Conservation (phyloP, 2,329 filamentous ascomycete genomes). For the Cryoendolithus antarcticus region DNA sequence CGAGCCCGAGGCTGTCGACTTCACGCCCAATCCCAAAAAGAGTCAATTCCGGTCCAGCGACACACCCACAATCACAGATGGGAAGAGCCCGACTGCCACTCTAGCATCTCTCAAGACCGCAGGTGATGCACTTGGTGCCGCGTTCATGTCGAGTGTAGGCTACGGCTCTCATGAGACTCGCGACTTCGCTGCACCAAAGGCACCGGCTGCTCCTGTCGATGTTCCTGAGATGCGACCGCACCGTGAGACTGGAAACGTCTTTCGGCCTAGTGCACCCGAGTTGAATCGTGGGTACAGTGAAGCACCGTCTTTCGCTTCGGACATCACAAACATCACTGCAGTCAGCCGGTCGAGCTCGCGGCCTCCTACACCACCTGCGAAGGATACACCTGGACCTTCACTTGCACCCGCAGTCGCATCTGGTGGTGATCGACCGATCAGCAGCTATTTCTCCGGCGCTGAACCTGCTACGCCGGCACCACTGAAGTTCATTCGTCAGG, state of each 20-base stretch:
- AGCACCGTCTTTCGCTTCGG: constrained; percentile 4
- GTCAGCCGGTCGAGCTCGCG: constrained; percentile 8
- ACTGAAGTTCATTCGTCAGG: neutral
- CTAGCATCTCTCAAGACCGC: constrained; percentile 34
- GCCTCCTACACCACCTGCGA: constrained; percentile 35
- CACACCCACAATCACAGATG: constrained; percentile 3
- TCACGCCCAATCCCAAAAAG: constrained; percentile 25
- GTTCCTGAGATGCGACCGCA: constrained; percentile 4
- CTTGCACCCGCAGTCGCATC: neutral
- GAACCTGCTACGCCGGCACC: constrained; percentile 1
- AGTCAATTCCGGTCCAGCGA: constrained; percentile 16
- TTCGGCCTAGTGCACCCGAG: neutral
- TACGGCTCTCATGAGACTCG: constrained; percentile 18
- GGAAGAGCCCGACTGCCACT: constrained; percentile 4
- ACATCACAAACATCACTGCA: constrained; percentile 1
- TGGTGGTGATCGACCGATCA: constrained; percentile 5
- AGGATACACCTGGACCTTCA: constrained; percentile 29
- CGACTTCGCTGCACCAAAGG: constrained; percentile 19
- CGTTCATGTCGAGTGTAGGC: constrained; percentile 30
- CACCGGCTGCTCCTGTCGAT: constrained; percentile 13
- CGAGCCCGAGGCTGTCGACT: constrained; percentile 14
- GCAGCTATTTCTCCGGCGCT: constrained; percentile 10
- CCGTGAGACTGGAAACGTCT: constrained; percentile 2
- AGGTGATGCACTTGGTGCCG: constrained; percentile 36
- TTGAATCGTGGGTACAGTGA: constrained; percentile 2